Evolutionary conservation across 306 rosid genomes (phyloP).

Genomic region (Castanea mollissima): DNA sequence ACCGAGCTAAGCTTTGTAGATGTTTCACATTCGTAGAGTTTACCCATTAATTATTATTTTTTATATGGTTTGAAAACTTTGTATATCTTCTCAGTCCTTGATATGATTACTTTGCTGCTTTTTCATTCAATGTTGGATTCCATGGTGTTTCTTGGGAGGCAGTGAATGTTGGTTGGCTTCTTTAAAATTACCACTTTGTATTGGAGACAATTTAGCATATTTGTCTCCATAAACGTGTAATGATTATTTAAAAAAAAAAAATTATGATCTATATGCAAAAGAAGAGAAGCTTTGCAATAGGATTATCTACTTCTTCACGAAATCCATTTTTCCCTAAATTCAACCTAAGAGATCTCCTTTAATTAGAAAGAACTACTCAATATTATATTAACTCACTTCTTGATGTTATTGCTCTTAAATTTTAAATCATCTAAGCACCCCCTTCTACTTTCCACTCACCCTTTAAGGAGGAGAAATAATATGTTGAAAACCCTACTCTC

Average conservation of each 20-base stretch:
- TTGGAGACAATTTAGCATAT: background rate
- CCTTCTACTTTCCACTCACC: too few relatives aligned
- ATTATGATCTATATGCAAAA: background rate
- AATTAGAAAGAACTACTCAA: too few relatives aligned
- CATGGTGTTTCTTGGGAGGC: slow-evolving; percentile 2
- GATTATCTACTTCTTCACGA: too few relatives aligned
- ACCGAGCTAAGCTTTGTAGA: slow-evolving; percentile 21
- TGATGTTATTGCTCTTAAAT: too few relatives aligned
- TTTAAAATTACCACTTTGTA: background rate
- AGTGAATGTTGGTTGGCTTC: background rate
- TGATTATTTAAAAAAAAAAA: background rate
- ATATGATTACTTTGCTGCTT: background rate
- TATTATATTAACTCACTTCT: too few relatives aligned
- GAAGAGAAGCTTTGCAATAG: background rate
- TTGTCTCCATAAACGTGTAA: background rate
- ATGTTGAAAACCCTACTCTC: too few relatives aligned
- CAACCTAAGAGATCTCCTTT: too few relatives aligned
- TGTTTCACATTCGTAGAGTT: slow-evolving; percentile 22
- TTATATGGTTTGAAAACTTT: background rate
- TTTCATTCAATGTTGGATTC: slow-evolving; percentile 6
- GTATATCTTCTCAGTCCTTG: background rate
- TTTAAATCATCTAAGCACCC: too few relatives aligned
- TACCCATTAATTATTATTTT: background rate
- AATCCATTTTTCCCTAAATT: too few relatives aligned
- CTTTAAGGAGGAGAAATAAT: too few relatives aligned